A percentile compares a stretch with the other conserved stretches of the same genome.
phyloP scores from a whole-genome alignment of 2,329 filamentous ascomycete species.

The Simplicillium sp. region DNA sequence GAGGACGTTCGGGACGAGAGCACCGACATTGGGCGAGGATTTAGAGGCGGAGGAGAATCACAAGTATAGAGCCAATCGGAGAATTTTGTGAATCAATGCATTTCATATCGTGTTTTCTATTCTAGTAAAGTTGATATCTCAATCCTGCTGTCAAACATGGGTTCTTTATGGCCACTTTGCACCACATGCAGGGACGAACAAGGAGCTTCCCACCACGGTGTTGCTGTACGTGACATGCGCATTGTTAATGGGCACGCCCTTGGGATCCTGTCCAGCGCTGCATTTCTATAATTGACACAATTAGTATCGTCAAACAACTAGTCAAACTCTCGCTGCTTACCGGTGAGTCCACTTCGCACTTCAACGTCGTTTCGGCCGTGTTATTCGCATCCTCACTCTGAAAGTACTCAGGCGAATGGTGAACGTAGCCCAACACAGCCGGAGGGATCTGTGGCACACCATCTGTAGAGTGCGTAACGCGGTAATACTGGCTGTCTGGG shows the following conservation, averaged over 20 bases:
- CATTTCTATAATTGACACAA: constrained; percentile 1
- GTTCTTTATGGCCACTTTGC: constrained; percentile 2
- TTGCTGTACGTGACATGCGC: constrained; percentile 4
- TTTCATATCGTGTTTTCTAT: background rate
- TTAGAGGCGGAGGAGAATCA: no score
- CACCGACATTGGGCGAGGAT: no score
- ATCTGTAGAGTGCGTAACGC: constrained; percentile 54
- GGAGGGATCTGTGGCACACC: constrained; percentile 54
- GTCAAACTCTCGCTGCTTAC: no score
- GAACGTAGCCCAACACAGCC: constrained; percentile 43
- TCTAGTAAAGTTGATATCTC: background rate
- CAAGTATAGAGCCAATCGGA: no score
- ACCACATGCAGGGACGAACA: constrained; percentile 4
- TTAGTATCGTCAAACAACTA: no score
- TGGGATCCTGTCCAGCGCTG: constrained; percentile 2
- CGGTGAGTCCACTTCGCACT: constrained; percentile 3
- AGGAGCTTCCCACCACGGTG: constrained; percentile 2
- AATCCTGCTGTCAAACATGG: background rate
- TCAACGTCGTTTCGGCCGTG: constrained; percentile 1
- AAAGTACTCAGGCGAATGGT: constrained; percentile 37
- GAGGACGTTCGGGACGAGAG: no score
- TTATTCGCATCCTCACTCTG: constrained; percentile 1
- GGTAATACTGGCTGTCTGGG: constrained; percentile 11
- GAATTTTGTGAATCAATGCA: no score
- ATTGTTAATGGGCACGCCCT: background rate